Percentiles rank a stretch among this genome's conserved stretches.
Evolutionary conservation across 495 filamentous ascomycete genomes (phyloP).

Genomic region (Penicillium atrosanguineum): DNA sequence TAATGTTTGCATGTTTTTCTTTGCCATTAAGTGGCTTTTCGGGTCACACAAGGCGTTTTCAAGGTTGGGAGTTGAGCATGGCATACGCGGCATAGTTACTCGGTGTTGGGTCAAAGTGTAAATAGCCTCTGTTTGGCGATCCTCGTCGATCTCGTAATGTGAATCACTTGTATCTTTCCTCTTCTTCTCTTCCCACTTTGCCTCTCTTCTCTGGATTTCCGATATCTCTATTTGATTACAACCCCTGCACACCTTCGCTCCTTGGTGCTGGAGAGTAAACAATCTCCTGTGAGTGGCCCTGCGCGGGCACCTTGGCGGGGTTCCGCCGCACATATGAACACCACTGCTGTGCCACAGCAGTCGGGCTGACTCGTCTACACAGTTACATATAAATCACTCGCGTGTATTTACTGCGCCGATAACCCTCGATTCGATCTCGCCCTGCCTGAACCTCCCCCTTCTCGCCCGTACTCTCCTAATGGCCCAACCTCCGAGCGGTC

Average conservation of each 20-base stretch:
- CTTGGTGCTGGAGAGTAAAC: neutral
- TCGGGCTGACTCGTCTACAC: slow-evolving; percentile 17
- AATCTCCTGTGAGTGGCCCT: slow-evolving; percentile 9
- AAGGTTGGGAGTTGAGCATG: neutral
- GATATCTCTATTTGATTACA: neutral
- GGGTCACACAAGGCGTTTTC: neutral
- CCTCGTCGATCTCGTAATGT: slow-evolving; percentile 6
- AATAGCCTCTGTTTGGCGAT: slow-evolving; percentile 4
- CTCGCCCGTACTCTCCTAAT: slow-evolving; percentile 19
- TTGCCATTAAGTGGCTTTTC: neutral
- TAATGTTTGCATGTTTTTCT: slow-evolving; percentile 6
- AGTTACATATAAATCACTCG: slow-evolving; percentile 4
- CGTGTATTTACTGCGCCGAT: neutral
- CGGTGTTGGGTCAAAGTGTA: slow-evolving; percentile 2
- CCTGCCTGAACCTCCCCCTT: neutral
- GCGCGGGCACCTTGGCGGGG: slow-evolving; percentile 11
- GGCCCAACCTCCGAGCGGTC: slow-evolving; percentile 36
- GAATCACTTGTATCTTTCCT: neutral
- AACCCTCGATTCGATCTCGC: slow-evolving; percentile 1
- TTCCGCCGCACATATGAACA: slow-evolving; percentile 3
- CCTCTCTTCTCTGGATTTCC: neutral
- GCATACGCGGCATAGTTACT: neutral
- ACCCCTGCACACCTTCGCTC: neutral
- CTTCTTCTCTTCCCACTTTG: neutral
- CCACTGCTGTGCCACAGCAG: slow-evolving; percentile 3